Base-by-base conservation (phyloP, 1,139 yeast genomes). In the Candida gigantensis region DNA sequence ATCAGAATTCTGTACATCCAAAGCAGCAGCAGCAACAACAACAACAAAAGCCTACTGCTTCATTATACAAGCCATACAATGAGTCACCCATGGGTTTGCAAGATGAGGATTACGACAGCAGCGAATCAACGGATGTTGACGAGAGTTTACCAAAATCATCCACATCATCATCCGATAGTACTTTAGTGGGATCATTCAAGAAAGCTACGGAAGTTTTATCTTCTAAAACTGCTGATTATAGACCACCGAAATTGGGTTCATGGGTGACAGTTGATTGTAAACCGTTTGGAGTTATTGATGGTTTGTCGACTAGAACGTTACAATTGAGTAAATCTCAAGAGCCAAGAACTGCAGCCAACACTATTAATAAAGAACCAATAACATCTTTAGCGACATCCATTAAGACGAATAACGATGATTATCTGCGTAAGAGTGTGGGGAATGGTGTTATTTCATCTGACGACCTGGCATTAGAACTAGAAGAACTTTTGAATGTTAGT, bases 101-200 rank as follows among this genome's bases (percentile, higher is more conserved):
- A 16, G 24, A 60, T 29, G 50, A 50, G 13, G 66, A 51, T 9
- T 68, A 68, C 42, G 74, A 70, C 39, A 68, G 74, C 45, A 95
- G 92, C 30, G 96, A 90, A 50, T 86, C 95, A 8, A 92, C 97
- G 0, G 98, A 92, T 59, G 95, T 87, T 43, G 97, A 92, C 55
- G 74, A 77, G 20, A 72, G 80, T 13, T 62, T 90, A 31, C 80
- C 80, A 12, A 76, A 81, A 4, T 74, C 19, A 6, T 18, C 84
- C 5, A 68, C 78, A 9, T 18, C 84, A 5, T 69, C 78, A 9
- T 18, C 36, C 2, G 30, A 27, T 18, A 69, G 74, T 38, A 71
- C 68, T 36, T 70, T 72, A 35, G 68, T 62, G 30, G 62, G 80
- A 24, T 94, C 89, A 1, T 79, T 88, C 6, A 81, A 84, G 47